Percentiles rank a stretch among this genome's conserved stretches.
phyloP scores from a whole-genome alignment of 192 early-diverging fungal species.

The Glomus cerebriforme region DNA sequence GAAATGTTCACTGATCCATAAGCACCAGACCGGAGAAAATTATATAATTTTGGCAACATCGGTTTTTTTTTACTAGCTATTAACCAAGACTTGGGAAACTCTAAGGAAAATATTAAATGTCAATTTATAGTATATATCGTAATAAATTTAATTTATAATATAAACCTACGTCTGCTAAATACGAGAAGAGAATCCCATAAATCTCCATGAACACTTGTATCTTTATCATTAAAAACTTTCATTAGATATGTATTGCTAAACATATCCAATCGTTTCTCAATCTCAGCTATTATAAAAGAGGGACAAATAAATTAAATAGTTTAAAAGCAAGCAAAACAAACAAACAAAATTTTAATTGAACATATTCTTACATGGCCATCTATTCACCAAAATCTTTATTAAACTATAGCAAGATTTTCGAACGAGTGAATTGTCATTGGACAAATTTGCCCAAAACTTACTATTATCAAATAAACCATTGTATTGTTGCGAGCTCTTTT shows the following conservation, averaged over 20 bases:
- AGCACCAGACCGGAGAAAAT: constrained; percentile 67
- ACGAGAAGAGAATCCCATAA: constrained; percentile 89
- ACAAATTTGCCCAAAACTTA: constrained; percentile 57
- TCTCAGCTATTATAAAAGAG: constrained; percentile 39
- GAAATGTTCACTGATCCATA: constrained; percentile 65
- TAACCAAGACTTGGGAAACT: constrained; percentile 65
- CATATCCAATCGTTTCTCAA: constrained; percentile 46
- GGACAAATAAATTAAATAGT: constrained; percentile 17
- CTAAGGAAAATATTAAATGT: constrained; percentile 20
- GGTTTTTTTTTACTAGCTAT: constrained; percentile 59
- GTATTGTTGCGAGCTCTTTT: constrained; percentile 44
- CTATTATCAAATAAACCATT: constrained; percentile 51
- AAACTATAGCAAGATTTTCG: constrained; percentile 63
- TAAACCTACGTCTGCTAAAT: constrained; percentile 58
- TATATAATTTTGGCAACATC: constrained; percentile 60
- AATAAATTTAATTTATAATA: neutral
- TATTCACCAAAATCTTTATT: constrained; percentile 51
- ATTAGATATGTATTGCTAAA: constrained; percentile 62
- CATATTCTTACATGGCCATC: constrained; percentile 47
- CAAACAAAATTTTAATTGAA: neutral
- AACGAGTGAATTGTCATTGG: constrained; percentile 50
- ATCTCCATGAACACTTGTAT: constrained; percentile 67
- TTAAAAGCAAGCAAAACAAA: neutral
- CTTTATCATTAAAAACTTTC: constrained; percentile 74
- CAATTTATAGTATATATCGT: neutral